Evolutionary conservation across 495 filamentous ascomycete genomes (phyloP), one percentile per base, ranked within the genome.

Genomic region (Podospora australis): DNA sequence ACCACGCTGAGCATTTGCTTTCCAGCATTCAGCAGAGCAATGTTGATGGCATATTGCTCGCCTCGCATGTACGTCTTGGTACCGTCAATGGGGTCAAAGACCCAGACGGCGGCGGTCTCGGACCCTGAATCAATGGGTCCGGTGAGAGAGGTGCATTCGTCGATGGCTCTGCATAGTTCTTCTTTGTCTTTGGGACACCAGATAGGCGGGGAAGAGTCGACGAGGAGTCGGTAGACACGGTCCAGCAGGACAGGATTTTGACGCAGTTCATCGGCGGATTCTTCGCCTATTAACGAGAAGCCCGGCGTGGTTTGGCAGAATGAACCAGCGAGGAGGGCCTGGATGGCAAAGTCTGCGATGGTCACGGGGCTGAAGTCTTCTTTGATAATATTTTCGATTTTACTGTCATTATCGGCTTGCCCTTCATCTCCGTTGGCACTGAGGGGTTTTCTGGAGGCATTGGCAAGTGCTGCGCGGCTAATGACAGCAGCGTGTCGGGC

Each of bases 1-100:
- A 79, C 81, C 2, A 67, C 59, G 25, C 63, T 62, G 22, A 73
- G 52, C 4, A 67, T 43, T 49, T 75, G 69, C 10, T 50, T 53
- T 14, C 64, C 63, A 3, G 49, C 64, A 19, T 62, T 53, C 2
- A 75, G 36, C 4, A 74, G 64, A 16, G 69, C 70, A 4, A 73
- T 55, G 42, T 75, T 75, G 46, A 75, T 69, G 22, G 68, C 72
- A 48, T 85, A 87, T 52, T 84, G 80, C 55, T 81, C 66, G 28
- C 77, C 75, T 6, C 63, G 62, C 11, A 87, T 73, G 45, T 82
- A 87, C 2, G 79, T 81, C 29, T 75, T 77, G 0, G 84, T 87
- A 20, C 84, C 84, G 50, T 87, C 84, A 38, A 87, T 83, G 0
- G 84, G 84, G 57, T 87, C 84, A 26, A 87, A 73, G 3, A 84